A percentile compares a stretch with the other conserved stretches of the same genome.
Evolutionary conservation across 768 basidiomycete species (phyloP).

Genomic region (Pholiota microspora): DNA sequence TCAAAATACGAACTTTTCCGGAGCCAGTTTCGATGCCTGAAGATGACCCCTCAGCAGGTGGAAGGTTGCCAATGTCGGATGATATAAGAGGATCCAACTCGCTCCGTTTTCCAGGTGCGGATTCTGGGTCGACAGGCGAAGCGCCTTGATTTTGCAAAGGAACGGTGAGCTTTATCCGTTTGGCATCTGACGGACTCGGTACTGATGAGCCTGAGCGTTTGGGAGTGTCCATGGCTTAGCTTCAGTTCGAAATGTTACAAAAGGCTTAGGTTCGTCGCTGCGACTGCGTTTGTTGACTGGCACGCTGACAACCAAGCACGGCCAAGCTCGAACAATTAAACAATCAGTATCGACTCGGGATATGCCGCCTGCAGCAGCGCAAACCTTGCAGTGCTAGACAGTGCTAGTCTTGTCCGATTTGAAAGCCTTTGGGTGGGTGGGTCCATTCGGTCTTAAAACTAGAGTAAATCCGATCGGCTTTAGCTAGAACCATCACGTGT

Average conservation of each 20-base stretch:
- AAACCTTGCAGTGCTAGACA: no score
- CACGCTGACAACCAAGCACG: constrained; percentile 12
- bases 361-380: no score
- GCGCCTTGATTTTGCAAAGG: constrained; percentile 61
- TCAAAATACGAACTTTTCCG: constrained; percentile 40
- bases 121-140: constrained; percentile 73
- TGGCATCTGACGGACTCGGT: constrained; percentile 49
- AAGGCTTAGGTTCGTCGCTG: neutral
- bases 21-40: constrained; percentile 41
- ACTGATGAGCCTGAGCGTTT: constrained; percentile 63
- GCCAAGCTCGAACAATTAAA: no score
- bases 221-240: constrained; percentile 60
- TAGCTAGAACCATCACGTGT: no score
- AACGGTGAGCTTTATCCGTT: constrained; percentile 57
- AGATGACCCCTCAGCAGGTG: constrained; percentile 35
- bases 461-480: no score
- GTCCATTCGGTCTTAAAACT: no score
- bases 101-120: constrained; percentile 80
- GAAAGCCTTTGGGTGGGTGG: no score
- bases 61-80: constrained; percentile 76
- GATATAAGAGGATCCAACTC: constrained; percentile 84
- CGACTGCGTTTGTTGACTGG: constrained; percentile 11
- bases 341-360: no score
- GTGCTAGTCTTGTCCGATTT: no score
- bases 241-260: neutral